Base-by-base conservation (phyloP, 805 yeast genomes). In the Wickerhamomyces alni region DNA sequence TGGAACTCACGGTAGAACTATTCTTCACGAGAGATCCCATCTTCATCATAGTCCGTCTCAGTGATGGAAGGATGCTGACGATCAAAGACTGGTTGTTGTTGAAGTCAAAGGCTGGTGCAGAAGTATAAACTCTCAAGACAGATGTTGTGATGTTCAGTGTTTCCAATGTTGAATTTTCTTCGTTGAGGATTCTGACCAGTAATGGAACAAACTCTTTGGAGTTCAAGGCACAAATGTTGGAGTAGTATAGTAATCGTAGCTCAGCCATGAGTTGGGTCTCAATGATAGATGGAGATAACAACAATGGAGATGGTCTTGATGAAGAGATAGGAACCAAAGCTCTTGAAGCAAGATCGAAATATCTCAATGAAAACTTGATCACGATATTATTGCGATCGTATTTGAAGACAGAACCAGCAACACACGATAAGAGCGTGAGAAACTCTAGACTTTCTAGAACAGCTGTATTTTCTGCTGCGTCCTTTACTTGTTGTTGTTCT, bases 81-180 rank as follows among this genome's bases (percentile, higher is more conserved):
- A 66, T 53, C 17, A 59, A 43, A n/a, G 37, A 42, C 16, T 54
- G 51, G 25, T 54, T 51, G 4, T 55, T 36, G n/a, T 37, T 44
- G 34, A 17, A n/a, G 15, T 48, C 49, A 27, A 58, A 47, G 15
- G 55, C 47, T 3, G 63, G 63, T 29, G 57, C 48, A 17, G 55
- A 46, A 30, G 63, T 59, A 29, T 60, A 62, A 5, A 59, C 46
- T 45, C 58, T 59, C 35, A 66, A 52, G 19, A 67, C 64, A 30
- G 68, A 69, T 3, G 62, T 59, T 12, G 63, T 57, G 30, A 66
- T 52, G 28, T 55, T 54, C 30, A 66, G 37, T n/a, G 57, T 52
- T n/a, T 52, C 52, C 19, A 64, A 42, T 26, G 64, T 58, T 3
- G 53, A 42, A 17, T 48, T 46, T 16, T 61, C 66, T 21, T 59